phyloP scores from a whole-genome alignment of 371 early-diverging fungal genomes.

The Mortierella sp. region DNA sequence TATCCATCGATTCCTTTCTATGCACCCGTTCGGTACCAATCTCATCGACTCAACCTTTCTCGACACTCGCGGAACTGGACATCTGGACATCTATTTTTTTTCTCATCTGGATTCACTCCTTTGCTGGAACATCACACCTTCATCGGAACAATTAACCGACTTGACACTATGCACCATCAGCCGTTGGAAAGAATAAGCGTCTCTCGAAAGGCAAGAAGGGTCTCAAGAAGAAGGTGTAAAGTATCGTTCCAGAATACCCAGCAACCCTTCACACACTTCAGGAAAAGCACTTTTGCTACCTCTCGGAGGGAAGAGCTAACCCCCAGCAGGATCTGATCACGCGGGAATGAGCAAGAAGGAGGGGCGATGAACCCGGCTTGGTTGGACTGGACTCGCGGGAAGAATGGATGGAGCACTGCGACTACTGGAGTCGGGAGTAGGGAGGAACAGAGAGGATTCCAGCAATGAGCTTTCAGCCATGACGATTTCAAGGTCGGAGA shows the following conservation, averaged over 20 bases:
- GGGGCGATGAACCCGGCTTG: not conserved
- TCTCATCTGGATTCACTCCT: not conserved
- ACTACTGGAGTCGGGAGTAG: not conserved
- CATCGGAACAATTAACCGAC: not conserved
- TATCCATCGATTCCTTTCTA: slow-evolving; percentile 27
- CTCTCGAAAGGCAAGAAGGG: slow-evolving; percentile 98
- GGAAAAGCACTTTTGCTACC: not conserved
- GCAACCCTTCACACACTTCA: not conserved
- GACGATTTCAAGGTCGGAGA: slow-evolving; percentile 4
- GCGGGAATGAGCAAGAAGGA: not conserved
- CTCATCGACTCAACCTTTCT: not conserved
- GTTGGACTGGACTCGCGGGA: not conserved
- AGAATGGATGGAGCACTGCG: not conserved
- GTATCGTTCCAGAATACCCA: slow-evolving; percentile 38
- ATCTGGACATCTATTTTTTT: slow-evolving; percentile 9
- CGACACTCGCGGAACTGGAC: not conserved
- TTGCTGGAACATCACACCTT: slow-evolving; percentile 1
- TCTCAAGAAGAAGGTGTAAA: slow-evolving; percentile 97
- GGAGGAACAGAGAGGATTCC: slow-evolving; percentile 4
- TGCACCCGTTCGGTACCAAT: not conserved
- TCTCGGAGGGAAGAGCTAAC: not conserved
- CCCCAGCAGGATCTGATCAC: not conserved
- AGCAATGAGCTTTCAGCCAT: not conserved
- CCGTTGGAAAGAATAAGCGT: slow-evolving; percentile 97
- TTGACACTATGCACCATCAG: slow-evolving; percentile 45